Percentiles rank a stretch among this genome's conserved stretches.
These are phyloP conservation scores for Arthrobotrys conoides DNA, from an alignment of 2,329 filamentous ascomycete genomes.

Conservation along the genomic window DNA sequence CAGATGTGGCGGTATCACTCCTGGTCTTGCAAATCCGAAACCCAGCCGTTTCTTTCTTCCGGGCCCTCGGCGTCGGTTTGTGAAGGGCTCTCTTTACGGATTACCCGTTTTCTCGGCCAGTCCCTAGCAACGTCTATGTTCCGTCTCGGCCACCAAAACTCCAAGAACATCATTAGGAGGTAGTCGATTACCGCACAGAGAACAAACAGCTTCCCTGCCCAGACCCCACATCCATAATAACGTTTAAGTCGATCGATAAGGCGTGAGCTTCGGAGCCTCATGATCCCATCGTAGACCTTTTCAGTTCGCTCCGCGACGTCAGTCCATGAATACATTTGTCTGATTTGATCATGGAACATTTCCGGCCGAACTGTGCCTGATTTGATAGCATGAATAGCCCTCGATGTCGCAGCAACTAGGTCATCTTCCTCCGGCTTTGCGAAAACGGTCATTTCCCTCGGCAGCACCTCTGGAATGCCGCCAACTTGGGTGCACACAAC, in stretches of 20 bases:
- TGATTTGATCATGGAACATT: slow-evolving; percentile 95
- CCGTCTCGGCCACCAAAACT: slow-evolving; percentile 86
- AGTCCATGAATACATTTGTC: slow-evolving; percentile 98
- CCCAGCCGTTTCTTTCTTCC: slow-evolving; percentile 42
- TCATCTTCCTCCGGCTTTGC: slow-evolving; percentile 97
- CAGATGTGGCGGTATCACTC: slow-evolving; percentile 15
- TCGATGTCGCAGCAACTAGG: slow-evolving; percentile 87
- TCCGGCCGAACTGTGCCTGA: slow-evolving; percentile 91
- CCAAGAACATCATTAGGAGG: slow-evolving; percentile 86
- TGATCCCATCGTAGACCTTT: slow-evolving; percentile 93
- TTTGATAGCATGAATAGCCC: slow-evolving; percentile 87
- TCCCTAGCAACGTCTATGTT: slow-evolving; percentile 90
- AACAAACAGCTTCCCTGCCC: slow-evolving; percentile 98
- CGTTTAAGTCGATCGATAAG: slow-evolving; percentile 94
- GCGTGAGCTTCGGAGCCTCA: slow-evolving; percentile 87
- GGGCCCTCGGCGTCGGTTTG: slow-evolving; percentile 42
- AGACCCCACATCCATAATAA: slow-evolving; percentile 98
- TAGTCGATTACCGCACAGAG: slow-evolving; percentile 95
- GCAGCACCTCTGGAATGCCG: slow-evolving; percentile 95
- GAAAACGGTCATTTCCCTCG: slow-evolving; percentile 96
- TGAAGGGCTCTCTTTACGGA: slow-evolving; percentile 42
- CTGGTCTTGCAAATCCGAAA: slow-evolving; percentile 50
- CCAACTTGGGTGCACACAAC: slow-evolving; percentile 97
- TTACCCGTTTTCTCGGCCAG: slow-evolving; percentile 83
- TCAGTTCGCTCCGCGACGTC: slow-evolving; percentile 95